Conservation (phyloP, 345 rosid genomes). For the Erysimum cheiranthoides region DNA sequence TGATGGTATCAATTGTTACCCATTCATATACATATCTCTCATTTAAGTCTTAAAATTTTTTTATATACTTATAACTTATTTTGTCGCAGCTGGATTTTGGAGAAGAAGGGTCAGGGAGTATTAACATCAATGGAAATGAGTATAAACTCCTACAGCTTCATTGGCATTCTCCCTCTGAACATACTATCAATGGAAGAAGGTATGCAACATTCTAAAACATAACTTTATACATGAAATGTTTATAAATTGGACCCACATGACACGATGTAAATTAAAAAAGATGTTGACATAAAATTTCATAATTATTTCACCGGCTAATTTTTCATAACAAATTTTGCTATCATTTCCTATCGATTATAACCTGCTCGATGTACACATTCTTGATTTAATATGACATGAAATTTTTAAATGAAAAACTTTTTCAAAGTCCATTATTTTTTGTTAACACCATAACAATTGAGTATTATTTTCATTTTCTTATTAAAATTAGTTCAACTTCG, state of each 20-base stretch:
- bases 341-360: too few species aligned
- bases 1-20: slow-evolving; percentile 57
- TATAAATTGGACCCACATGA: neutral
- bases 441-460: neutral
- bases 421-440: too few species aligned
- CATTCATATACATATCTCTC: neutral
- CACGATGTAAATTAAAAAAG: neutral
- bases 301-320: neutral
- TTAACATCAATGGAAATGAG: slow-evolving; percentile 51
- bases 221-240: neutral
- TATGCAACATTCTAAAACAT: slow-evolving; percentile 19
- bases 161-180: slow-evolving; percentile 93
- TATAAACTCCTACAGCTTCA: slow-evolving; percentile 69
- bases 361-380: too few species aligned
- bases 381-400: too few species aligned
- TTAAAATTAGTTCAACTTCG: neutral
- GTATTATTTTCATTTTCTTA: neutral
- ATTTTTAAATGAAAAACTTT: too few species aligned
- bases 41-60: neutral
- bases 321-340: too few species aligned
- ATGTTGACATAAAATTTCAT: too few species aligned
- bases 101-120: slow-evolving; percentile 57
- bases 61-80: neutral
- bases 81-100: slow-evolving; percentile 48
- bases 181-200: slow-evolving; percentile 72